Evolutionary conservation across 2,329 filamentous ascomycete species (phyloP).

Genomic region (Neospermospora avenae): DNA sequence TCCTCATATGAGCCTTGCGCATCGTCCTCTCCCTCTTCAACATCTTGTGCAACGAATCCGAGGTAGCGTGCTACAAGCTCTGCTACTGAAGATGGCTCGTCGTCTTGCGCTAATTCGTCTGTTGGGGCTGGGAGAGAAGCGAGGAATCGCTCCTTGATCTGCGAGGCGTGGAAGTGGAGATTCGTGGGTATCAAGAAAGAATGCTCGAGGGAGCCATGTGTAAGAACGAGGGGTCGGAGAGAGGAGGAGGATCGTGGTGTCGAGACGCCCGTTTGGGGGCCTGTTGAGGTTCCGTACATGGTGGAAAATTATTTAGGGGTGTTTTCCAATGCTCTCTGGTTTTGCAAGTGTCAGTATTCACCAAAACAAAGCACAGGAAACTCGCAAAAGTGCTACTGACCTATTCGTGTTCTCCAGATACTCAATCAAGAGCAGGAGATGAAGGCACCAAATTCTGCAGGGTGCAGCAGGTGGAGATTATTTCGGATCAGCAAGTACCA

Average conservation of each 20-base stretch:
- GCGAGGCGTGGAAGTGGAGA: constrained; percentile 92
- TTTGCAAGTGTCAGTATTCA: constrained; percentile 11
- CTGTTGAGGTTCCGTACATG: constrained; percentile 84
- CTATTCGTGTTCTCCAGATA: constrained; percentile 31
- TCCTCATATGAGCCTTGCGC: constrained; percentile 85
- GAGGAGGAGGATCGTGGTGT: constrained; percentile 93
- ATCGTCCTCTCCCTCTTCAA: constrained; percentile 90
- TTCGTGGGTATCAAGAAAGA: constrained; percentile 93
- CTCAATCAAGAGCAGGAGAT: constrained; percentile 38
- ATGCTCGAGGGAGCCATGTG: constrained; percentile 93
- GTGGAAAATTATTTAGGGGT: constrained; percentile 34
- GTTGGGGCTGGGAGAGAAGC: constrained; percentile 84
- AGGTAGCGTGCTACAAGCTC: constrained; percentile 94
- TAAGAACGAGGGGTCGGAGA: constrained; percentile 83
- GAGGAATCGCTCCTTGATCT: constrained; percentile 88
- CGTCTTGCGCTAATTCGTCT: constrained; percentile 95
- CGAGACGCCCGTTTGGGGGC: constrained; percentile 92
- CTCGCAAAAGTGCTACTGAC: constrained; percentile 17
- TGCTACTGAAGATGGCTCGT: constrained; percentile 93
- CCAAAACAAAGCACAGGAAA: neutral
- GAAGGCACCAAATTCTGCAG: constrained; percentile 17
- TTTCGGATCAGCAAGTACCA: constrained; percentile 11
- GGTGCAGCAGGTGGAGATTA: constrained; percentile 14
- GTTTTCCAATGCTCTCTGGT: constrained; percentile 10
- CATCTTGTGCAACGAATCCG: constrained; percentile 82